Evolutionary conservation across 2,329 filamentous ascomycete genomes (phyloP).

Genomic region (Trichophaea hybrida): DNA sequence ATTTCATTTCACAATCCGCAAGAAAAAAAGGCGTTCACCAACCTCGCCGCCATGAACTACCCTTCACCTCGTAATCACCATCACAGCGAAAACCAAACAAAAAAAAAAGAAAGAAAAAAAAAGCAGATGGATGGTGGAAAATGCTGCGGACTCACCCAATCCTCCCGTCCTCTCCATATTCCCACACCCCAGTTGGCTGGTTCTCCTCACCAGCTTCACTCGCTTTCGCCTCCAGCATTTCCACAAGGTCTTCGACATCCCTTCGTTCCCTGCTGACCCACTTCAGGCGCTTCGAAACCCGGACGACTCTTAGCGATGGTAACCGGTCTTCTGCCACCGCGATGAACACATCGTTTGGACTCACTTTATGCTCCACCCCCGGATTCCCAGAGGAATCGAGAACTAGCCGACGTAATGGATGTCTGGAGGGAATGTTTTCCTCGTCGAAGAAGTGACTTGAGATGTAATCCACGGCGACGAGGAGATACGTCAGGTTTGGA

Average conservation of each 20-base stretch:
- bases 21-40: not conserved
- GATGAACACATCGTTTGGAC: constrained; percentile 26
- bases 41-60: not conserved
- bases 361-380: constrained; percentile 26
- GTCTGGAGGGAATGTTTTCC: constrained; percentile 21
- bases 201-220: constrained; percentile 6
- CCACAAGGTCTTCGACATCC: constrained; percentile 23
- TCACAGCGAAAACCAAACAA: not conserved
- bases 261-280: constrained; percentile 16
- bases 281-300: constrained; percentile 22
- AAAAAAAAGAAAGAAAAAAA: not conserved
- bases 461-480: constrained; percentile 26
- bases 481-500: constrained; percentile 20
- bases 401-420: constrained; percentile 24
- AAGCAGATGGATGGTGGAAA: no score
- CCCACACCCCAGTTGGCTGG: not conserved
- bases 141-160: not conserved
- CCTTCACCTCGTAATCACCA: not conserved
- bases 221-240: constrained; percentile 22
- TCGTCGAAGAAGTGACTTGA: constrained; percentile 27
- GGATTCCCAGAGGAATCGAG: constrained; percentile 23
- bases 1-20: not conserved
- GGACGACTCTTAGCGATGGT: constrained; percentile 20
- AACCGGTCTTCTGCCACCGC: constrained; percentile 25
- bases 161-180: not conserved